Evolutionary conservation across 305 asterid genomes (phyloP).

Genomic region (Caryopteris hybrid): DNA sequence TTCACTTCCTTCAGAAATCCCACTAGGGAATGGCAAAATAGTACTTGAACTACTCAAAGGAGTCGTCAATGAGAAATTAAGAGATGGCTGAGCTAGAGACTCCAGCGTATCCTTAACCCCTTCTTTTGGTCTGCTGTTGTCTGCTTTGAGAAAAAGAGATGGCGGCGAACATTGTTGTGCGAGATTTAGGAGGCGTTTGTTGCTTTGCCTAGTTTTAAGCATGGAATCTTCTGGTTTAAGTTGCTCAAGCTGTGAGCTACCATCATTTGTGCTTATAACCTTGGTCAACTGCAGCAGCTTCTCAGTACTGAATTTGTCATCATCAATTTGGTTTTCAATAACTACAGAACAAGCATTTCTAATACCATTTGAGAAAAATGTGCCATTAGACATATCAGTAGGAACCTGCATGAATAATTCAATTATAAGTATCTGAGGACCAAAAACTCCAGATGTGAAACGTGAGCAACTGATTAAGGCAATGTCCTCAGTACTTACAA

Average conservation of each 20-base stretch:
- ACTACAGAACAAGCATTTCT: conserved; percentile 31
- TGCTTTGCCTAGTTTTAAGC: conserved; percentile 41
- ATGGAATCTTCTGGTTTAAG: conserved; percentile 36
- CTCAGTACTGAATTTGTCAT: conserved; percentile 40
- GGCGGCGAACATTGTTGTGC: conserved; percentile 38
- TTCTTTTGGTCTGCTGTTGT: conserved; percentile 42
- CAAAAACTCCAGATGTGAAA: neutral
- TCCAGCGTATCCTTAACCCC: conserved; percentile 50
- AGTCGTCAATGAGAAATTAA: conserved; percentile 51
- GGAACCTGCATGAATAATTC: conserved; percentile 47
- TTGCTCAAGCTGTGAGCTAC: conserved; percentile 38
- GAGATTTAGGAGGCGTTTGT: conserved; percentile 33
- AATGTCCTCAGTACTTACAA: neutral
- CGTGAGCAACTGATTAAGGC: neutral
- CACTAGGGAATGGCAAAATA: conserved; percentile 34
- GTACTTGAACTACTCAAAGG: conserved; percentile 44
- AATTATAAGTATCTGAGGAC: conserved; percentile 1
- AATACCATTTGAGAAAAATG: conserved; percentile 29
- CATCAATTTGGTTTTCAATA: conserved; percentile 33
- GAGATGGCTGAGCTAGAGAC: conserved; percentile 51
- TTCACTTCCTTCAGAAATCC: conserved; percentile 49
- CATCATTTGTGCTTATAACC: conserved; percentile 28
- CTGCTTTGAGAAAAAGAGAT: conserved; percentile 42
- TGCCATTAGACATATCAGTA: conserved; percentile 36
- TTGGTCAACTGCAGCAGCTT: conserved; percentile 48